Evolutionary conservation across 2,329 filamentous ascomycete species (phyloP).

Genomic region (Fonsecaea monophora): DNA sequence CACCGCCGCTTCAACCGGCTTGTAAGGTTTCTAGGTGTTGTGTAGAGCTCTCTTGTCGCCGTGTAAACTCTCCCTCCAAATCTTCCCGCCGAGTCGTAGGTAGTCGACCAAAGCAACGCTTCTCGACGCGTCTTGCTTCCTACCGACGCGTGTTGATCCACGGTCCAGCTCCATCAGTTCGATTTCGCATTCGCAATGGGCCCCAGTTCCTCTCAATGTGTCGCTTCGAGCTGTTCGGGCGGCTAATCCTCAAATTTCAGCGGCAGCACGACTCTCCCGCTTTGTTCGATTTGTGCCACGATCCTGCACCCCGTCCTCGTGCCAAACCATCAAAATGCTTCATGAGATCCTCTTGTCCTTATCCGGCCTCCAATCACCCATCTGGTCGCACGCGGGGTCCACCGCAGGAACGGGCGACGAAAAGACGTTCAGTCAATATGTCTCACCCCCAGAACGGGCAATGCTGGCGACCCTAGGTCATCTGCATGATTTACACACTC

Average conservation of each 20-base stretch:
- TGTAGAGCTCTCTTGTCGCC: not conserved
- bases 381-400: conserved; percentile 61
- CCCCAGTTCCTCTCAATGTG: conserved; percentile 47
- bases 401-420: conserved; percentile 55
- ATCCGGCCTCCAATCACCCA: conserved; percentile 88
- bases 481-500: conserved; percentile 78
- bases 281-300: conserved; percentile 25
- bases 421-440: conserved; percentile 56
- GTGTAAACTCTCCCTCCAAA: not conserved
- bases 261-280: conserved; percentile 39
- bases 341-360: conserved; percentile 98
- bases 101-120: not conserved
- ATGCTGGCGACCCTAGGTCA: conserved; percentile 78
- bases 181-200: conserved; percentile 25
- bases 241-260: conserved; percentile 52
- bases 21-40: no score
- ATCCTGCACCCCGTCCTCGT: conserved; percentile 24
- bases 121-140: conserved; percentile 6
- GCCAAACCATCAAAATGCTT: conserved; percentile 70
- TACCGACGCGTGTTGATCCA: conserved; percentile 18
- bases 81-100: not conserved
- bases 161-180: conserved; percentile 3
- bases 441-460: conserved; percentile 80
- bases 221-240: conserved; percentile 55
- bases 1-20: not conserved